phyloP scores from a whole-genome alignment of 1,284 basidiomycete species.

The Sporisorium reilianum region DNA sequence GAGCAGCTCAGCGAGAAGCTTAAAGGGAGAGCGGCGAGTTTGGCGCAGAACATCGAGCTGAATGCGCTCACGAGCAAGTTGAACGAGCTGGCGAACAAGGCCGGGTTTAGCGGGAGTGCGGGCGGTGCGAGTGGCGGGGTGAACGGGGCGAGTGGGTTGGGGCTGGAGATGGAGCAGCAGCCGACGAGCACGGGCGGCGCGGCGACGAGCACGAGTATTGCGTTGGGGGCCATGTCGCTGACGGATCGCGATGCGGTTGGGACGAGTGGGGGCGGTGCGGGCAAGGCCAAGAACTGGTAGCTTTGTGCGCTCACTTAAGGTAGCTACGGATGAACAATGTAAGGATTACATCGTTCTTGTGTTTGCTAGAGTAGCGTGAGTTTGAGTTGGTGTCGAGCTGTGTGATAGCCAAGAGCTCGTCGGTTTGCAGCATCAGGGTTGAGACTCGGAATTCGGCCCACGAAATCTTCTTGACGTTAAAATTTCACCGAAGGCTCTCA shows the following conservation, averaged over 20 bases:
- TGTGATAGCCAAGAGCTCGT: background rate
- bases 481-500: background rate
- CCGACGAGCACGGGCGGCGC: constrained; percentile 12
- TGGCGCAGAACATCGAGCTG: constrained; percentile 54
- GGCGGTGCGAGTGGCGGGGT: background rate
- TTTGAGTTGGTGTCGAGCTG: background rate
- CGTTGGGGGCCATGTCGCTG: constrained; percentile 10
- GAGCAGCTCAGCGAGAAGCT: constrained; percentile 47
- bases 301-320: background rate
- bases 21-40: constrained; percentile 41
- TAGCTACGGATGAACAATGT: background rate
- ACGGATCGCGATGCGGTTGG: constrained; percentile 18
- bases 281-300: constrained; percentile 32
- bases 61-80: constrained; percentile 53
- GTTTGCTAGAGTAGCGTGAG: too few species aligned
- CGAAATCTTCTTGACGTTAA: background rate
- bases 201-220: constrained; percentile 24
- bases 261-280: constrained; percentile 1
- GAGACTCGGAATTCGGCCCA: background rate
- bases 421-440: background rate
- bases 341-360: background rate
- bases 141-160: constrained; percentile 10
- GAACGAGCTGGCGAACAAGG: constrained; percentile 55
- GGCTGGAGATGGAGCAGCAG: constrained; percentile 22
- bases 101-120: constrained; percentile 40